These are phyloP conservation scores for Penicillium thymicola DNA, from an alignment of 2,329 filamentous ascomycete genomes.

Conservation along the genomic window DNA sequence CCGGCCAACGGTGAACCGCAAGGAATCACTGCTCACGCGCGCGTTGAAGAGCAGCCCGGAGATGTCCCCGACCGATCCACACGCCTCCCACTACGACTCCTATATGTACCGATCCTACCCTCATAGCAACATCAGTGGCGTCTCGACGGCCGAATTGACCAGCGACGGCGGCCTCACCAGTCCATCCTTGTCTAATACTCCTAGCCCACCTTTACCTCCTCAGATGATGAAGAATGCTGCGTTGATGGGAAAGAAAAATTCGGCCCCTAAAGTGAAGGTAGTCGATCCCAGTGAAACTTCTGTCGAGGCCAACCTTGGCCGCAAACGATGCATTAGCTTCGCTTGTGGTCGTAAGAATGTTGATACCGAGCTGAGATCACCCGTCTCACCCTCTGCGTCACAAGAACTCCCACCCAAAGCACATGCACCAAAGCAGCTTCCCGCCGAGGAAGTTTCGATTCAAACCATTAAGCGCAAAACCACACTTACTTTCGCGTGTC, in stretches of 20 bases:
- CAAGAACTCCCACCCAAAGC: constrained; percentile 25
- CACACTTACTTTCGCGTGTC: constrained; percentile 48
- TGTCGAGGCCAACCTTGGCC: constrained; percentile 63
- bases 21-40: constrained; percentile 81
- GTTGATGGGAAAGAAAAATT: constrained; percentile 15
- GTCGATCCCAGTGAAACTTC: constrained; percentile 51
- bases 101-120: constrained; percentile 56
- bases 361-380: constrained; percentile 30
- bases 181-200: constrained; percentile 79
- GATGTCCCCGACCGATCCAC: constrained; percentile 37
- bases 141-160: constrained; percentile 87
- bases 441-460: constrained; percentile 7
- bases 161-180: constrained; percentile 91
- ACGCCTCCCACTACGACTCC: constrained; percentile 41
- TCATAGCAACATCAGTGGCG: constrained; percentile 73
- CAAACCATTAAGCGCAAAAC: constrained; percentile 43
- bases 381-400: constrained; percentile 22
- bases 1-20: constrained; percentile 51
- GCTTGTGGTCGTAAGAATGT: constrained; percentile 70
- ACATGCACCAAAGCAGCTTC: constrained; percentile 9
- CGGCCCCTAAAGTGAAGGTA: constrained; percentile 23
- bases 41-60: constrained; percentile 70
- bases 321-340: constrained; percentile 90
- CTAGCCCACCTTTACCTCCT: constrained; percentile 73
- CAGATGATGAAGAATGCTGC: constrained; percentile 31